Evolutionary conservation across 768 basidiomycete genomes (phyloP).

Genomic region (Lentinula edodes): DNA sequence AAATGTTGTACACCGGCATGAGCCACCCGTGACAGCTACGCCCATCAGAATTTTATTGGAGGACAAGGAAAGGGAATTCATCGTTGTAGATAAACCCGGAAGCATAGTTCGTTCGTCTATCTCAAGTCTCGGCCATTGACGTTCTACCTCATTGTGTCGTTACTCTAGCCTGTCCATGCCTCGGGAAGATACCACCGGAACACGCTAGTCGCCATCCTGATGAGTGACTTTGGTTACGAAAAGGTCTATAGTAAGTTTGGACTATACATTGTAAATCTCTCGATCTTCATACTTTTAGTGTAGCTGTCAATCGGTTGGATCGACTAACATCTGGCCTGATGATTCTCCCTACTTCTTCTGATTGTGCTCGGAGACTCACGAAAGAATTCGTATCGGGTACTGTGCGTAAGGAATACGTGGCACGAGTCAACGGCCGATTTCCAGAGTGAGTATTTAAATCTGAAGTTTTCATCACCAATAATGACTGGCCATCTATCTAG

Average conservation of each 20-base stretch:
- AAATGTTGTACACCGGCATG: slow-evolving; percentile 94
- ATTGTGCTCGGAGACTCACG: slow-evolving; percentile 65
- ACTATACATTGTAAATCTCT: not conserved
- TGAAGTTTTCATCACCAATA: not conserved
- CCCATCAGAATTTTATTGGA: slow-evolving; percentile 76
- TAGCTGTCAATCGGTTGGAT: slow-evolving; percentile 93
- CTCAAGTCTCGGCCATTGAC: slow-evolving; percentile 8
- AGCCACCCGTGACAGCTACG: slow-evolving; percentile 86
- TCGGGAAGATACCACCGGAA: slow-evolving; percentile 88
- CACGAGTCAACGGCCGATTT: slow-evolving; percentile 81
- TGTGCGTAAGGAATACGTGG: slow-evolving; percentile 90
- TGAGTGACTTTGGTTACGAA: slow-evolving; percentile 74
- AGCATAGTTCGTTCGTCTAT: slow-evolving; percentile 69
- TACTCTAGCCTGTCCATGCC: slow-evolving; percentile 77
- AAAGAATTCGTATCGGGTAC: slow-evolving; percentile 77
- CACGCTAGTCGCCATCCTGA: slow-evolving; percentile 82
- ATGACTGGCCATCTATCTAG: slow-evolving; percentile 29
- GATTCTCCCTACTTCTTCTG: slow-evolving; percentile 77
- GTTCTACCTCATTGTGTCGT: slow-evolving; percentile 8
- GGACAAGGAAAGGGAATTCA: slow-evolving; percentile 74
- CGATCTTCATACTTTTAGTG: not conserved
- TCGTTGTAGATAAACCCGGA: slow-evolving; percentile 95
- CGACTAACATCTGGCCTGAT: slow-evolving; percentile 92
- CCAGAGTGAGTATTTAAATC: slow-evolving; percentile 56
- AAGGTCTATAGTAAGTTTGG: slow-evolving; percentile 74